phyloP scores from a whole-genome alignment of 2,329 filamentous ascomycete genomes.

The Shiraia bambusicola region DNA sequence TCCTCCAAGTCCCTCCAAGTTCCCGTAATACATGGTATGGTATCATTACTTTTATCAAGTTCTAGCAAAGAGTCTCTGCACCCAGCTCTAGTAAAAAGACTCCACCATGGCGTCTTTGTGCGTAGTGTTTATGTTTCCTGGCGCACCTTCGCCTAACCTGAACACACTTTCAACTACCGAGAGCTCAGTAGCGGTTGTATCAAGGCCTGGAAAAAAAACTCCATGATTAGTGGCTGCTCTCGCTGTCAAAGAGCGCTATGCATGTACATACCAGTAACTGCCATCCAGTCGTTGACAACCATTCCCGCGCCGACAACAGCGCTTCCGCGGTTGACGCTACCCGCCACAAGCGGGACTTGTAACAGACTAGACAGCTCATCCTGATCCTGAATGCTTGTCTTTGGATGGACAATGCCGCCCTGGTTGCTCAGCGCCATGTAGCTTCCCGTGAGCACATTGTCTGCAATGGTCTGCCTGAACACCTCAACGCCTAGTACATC shows the following conservation, averaged over 20 bases:
- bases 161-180: conserved; percentile 97
- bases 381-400: conserved; percentile 96
- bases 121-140: conserved; percentile 74
- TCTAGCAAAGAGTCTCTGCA: not conserved
- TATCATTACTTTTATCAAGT: not conserved
- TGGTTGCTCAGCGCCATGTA: conserved; percentile 98
- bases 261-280: conserved; percentile 63
- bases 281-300: conserved; percentile 98
- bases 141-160: conserved; percentile 84
- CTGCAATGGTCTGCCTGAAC: conserved; percentile 91
- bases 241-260: not conserved
- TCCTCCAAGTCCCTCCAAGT: not conserved
- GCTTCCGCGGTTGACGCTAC: conserved; percentile 88
- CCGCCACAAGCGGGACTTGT: conserved; percentile 93
- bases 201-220: conserved; percentile 67
- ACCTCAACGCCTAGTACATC: conserved; percentile 89
- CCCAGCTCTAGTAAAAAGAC: conserved; percentile 78
- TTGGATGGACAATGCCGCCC: conserved; percentile 94
- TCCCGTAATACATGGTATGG: not conserved
- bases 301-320: conserved; percentile 95
- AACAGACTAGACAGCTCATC: conserved; percentile 92
- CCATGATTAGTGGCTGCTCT: conserved; percentile 1
- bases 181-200: conserved; percentile 95
- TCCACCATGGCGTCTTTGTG: conserved; percentile 99
- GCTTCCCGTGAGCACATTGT: conserved; percentile 92